Base-by-base conservation (phyloP, 352 stramenopile species). In the Pythium sp. region DNA sequence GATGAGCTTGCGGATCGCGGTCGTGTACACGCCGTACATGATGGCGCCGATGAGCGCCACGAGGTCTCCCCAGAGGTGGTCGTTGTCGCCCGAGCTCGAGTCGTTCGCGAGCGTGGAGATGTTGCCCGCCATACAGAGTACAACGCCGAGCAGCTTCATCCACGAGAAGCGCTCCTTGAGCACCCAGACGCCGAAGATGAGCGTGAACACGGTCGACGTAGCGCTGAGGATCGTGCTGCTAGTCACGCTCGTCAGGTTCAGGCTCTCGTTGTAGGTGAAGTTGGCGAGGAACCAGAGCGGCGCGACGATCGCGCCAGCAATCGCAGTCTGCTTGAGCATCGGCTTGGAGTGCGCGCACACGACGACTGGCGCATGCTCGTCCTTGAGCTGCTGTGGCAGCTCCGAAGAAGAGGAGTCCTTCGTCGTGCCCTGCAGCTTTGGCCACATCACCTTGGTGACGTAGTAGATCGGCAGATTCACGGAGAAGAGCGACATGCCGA, bases 241-340 rank as follows among this genome's bases (percentile, higher is more conserved):
- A 30, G 94, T 97, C 32, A 99, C 95, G 51, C 86, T 90, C n/a
- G 94, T 98, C 70, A 91, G 89, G 70, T 89, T 82, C 15, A 99
- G 73, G 49, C 81, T 95, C 49, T 90, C 74, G 76, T 98, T 98
- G 80, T 99, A 98, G 47, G 89, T 86, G 62, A 90, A 98, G 70
- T 98, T 98, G 41, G 93, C 93, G 26, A 97, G 62, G 74, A 99
- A 98, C 95, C 95, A 99, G 24, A 98, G 72, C 11, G 94, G 94
- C 51, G 89, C 91, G 67, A 99, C 80, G 71, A 92, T 81, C 51
- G 85, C 73, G 32, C 82, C 88, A 60, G 58, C 58, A 3, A 80
- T 72, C 51, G 78, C 24, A 12, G 74, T 80, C 43, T 71, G 61
- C 20, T 65, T 64, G 53, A 72, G 55, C 38, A 62, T 22, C 55